Evolutionary conservation across 768 basidiomycete species (phyloP).

Genomic region (Pholiota molesta): DNA sequence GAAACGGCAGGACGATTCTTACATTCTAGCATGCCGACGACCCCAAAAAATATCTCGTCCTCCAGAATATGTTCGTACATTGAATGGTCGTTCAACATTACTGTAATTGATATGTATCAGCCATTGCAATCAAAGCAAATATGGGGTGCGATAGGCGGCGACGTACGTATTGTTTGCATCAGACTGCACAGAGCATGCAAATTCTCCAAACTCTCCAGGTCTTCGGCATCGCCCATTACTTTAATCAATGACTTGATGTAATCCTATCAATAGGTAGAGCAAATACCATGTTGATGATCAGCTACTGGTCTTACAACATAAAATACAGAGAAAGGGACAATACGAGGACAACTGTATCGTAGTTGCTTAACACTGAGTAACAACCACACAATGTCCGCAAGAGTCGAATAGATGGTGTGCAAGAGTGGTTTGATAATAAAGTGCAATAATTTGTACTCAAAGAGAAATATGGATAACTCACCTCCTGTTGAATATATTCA

Average conservation of each 20-base stretch:
- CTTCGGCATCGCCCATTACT: conserved; percentile 88
- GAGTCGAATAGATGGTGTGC: conserved; percentile 4
- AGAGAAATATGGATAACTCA: conserved; percentile 39
- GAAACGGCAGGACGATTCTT: conserved; percentile 32
- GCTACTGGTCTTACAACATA: conserved; percentile 30
- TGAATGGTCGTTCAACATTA: conserved; percentile 92
- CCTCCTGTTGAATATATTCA: conserved; percentile 86
- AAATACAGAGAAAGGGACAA: conserved; percentile 19
- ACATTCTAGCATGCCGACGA: conserved; percentile 98
- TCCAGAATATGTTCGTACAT: conserved; percentile 95
- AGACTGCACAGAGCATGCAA: conserved; percentile 89
- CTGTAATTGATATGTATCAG: conserved; percentile 41
- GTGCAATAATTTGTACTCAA: background rate
- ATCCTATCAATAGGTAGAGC: conserved; percentile 50
- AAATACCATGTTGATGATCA: conserved; percentile 25
- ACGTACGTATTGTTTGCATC: conserved; percentile 90
- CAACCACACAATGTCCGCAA: conserved; percentile 15
- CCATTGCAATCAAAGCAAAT: background rate
- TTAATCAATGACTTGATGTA: conserved; percentile 88
- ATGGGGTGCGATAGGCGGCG: conserved; percentile 1
- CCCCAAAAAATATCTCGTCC: conserved; percentile 90
- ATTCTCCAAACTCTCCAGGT: conserved; percentile 88
- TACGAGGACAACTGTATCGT: conserved; percentile 20
- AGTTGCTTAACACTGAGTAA: conserved; percentile 17
- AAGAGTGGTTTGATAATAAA: conserved; percentile 6